phyloP scores from a whole-genome alignment of 306 rosid species.

The Lathyrus tuberosus region DNA sequence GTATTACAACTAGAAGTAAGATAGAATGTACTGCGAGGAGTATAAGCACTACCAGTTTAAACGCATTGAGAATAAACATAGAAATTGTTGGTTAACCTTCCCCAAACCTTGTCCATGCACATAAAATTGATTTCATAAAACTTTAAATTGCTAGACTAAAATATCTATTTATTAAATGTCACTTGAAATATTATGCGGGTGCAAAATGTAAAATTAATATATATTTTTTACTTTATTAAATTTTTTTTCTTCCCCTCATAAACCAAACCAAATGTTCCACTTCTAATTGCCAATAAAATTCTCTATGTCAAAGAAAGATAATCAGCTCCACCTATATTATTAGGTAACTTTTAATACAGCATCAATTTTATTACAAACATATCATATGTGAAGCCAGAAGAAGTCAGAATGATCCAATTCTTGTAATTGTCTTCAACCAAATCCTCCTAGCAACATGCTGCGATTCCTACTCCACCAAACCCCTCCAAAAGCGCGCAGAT shows the following conservation, averaged over 20 bases:
- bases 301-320: no score
- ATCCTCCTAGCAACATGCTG: no score
- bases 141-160: not conserved
- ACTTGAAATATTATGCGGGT: not conserved
- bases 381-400: no score
- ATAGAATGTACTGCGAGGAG: not conserved
- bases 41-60: not conserved
- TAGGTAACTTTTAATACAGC: no score
- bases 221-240: not conserved
- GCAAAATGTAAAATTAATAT: not conserved
- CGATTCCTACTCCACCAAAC: no score
- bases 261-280: not conserved
- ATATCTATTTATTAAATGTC: not conserved
- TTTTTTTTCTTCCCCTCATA: not conserved
- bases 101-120: not conserved
- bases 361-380: no score
- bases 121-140: not conserved
- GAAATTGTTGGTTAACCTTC: constrained; percentile 12
- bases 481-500: no score
- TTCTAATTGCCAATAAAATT: no score
- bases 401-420: no score
- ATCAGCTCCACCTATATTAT: no score
- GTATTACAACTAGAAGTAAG: not conserved
- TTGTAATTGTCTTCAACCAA: no score
- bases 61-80: not conserved